Percentiles rank a stretch among this genome's conserved stretches.
phyloP scores from a whole-genome alignment of 345 rosid genomes.

The Abelmoschus esculentus region DNA sequence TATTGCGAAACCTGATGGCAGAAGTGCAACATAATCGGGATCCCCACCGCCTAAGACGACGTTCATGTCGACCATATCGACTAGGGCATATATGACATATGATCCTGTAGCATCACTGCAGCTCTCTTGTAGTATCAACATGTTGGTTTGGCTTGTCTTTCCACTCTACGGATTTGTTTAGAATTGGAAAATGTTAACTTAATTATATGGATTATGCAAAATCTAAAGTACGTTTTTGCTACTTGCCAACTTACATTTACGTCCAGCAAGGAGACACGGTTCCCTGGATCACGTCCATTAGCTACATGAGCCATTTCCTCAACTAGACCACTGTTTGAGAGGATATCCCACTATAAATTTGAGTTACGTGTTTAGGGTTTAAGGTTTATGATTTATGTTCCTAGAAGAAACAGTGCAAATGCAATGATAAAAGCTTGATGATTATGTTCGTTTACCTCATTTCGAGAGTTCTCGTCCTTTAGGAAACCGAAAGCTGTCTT shows the following conservation, averaged over 20 bases:
- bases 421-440: not conserved
- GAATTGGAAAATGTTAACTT: not conserved
- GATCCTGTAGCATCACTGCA: not conserved
- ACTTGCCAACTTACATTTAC: not conserved
- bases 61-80: not conserved
- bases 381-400: too few species aligned
- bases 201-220: not conserved
- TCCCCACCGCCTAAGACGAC: not conserved
- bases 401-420: not conserved
- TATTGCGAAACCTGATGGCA: not conserved
- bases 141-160: not conserved
- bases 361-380: not conserved
- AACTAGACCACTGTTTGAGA: not conserved
- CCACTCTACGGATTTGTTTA: not conserved
- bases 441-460: slow-evolving; percentile 44
- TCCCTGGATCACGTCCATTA: not conserved
- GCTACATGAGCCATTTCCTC: not conserved
- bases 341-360: not conserved
- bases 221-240: not conserved
- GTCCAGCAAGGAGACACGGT: not conserved
- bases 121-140: not conserved
- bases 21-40: not conserved
- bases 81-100: not conserved
- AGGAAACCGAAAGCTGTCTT: slow-evolving; percentile 72
- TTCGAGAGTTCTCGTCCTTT: slow-evolving; percentile 73